Conservation (phyloP, 805 yeast genomes). For the Wickerhamiella slavikovae region DNA sequence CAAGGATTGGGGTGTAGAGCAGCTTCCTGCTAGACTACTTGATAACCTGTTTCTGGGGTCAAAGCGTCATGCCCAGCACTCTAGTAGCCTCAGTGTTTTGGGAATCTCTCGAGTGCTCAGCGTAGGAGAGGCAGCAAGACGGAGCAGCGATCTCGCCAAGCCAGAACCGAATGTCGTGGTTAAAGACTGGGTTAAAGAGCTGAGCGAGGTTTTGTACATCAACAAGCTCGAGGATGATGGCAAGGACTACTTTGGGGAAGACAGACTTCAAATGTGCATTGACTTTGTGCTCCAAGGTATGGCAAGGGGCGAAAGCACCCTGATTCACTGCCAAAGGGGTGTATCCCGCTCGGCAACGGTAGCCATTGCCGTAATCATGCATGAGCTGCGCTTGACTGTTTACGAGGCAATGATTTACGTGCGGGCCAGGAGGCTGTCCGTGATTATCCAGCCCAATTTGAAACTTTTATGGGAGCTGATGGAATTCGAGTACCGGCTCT, state of each 20-base stretch:
- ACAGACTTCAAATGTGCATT: constrained; percentile 41
- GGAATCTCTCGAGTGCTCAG: constrained; percentile 61
- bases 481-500: constrained; percentile 34
- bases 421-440: constrained; percentile 74
- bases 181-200: constrained; percentile 21
- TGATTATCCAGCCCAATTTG: constrained; percentile 84
- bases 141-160: constrained; percentile 26
- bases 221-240: constrained; percentile 80
- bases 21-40: too few relatives aligned
- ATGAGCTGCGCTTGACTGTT: constrained; percentile 39
- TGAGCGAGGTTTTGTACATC: constrained; percentile 46
- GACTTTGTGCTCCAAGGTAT: constrained; percentile 33
- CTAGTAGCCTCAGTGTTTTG: constrained; percentile 33
- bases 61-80: too few relatives aligned
- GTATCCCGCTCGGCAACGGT: constrained; percentile 91
- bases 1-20: too few relatives aligned
- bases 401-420: constrained; percentile 72
- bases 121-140: constrained; percentile 62
- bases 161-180: constrained; percentile 1
- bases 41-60: too few relatives aligned
- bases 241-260: constrained; percentile 50
- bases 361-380: constrained; percentile 89
- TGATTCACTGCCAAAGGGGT: constrained; percentile 91
- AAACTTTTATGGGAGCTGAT: constrained; percentile 80
- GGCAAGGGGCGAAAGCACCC: constrained; percentile 19